These are phyloP conservation scores for Coemansia sp. DNA, from an alignment of 192 early-diverging fungal species.

Conservation along the genomic window DNA sequence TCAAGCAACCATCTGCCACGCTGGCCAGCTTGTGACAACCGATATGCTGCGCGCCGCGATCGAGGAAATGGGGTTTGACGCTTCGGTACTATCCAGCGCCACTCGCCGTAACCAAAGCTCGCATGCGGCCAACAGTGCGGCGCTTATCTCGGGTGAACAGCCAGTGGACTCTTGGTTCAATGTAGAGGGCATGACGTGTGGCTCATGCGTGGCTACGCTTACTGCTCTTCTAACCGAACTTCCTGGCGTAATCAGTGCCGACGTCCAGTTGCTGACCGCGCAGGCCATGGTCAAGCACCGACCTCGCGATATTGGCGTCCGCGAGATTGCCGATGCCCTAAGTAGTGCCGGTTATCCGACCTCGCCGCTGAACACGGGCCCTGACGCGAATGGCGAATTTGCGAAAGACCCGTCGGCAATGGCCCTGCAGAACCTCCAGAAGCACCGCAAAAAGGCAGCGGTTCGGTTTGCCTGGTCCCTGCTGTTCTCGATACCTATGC, in stretches of 20 bases:
- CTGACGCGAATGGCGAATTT: slow-evolving; percentile 43
- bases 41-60: slow-evolving; percentile 60
- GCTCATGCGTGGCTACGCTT: slow-evolving; percentile 85
- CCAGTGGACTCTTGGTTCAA: slow-evolving; percentile 49
- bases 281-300: slow-evolving; percentile 72
- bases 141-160: slow-evolving; percentile 23
- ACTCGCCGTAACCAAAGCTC: slow-evolving; percentile 1
- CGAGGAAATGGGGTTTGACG: slow-evolving; percentile 78
- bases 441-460: slow-evolving; percentile 76
- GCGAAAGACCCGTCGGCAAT: slow-evolving; percentile 62
- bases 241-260: slow-evolving; percentile 72
- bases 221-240: slow-evolving; percentile 67
- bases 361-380: slow-evolving; percentile 31
- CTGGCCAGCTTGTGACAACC: slow-evolving; percentile 17
- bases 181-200: slow-evolving; percentile 94
- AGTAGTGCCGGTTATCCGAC: slow-evolving; percentile 76
- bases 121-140: slow-evolving; percentile 7
- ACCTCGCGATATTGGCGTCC: slow-evolving; percentile 66
- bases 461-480: slow-evolving; percentile 64
- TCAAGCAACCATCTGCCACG: slow-evolving; percentile 62
- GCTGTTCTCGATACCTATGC: slow-evolving; percentile 79
- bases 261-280: slow-evolving; percentile 77
- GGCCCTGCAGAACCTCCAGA: slow-evolving; percentile 73
- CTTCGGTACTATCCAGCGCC: slow-evolving; percentile 43
- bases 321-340: slow-evolving; percentile 78